These are phyloP conservation scores for Cochlearia excelsa DNA, from an alignment of 345 rosid genomes.

Conservation along the genomic window DNA sequence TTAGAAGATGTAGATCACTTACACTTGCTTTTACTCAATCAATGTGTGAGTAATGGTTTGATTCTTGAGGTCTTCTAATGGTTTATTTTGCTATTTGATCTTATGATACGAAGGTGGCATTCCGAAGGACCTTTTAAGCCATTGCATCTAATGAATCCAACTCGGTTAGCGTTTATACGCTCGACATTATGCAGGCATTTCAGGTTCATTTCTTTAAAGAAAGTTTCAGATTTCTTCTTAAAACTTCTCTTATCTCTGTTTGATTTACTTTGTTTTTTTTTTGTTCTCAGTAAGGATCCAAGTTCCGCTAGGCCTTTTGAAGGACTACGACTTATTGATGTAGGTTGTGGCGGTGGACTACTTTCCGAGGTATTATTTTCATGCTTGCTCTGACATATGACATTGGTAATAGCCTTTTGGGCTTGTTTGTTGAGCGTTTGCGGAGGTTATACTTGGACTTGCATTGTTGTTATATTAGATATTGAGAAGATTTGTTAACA, in stretches of 20 bases:
- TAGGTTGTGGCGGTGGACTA: slow-evolving; percentile 96
- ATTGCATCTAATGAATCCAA: no score
- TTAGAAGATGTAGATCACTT: neutral
- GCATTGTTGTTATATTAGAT: slow-evolving; percentile 6
- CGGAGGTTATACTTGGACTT: slow-evolving; percentile 3
- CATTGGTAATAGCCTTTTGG: neutral
- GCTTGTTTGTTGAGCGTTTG: slow-evolving; percentile 9
- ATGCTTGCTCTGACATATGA: no score
- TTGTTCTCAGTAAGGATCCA: slow-evolving; percentile 63
- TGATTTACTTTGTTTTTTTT: slow-evolving; percentile 12
- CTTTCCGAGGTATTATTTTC: slow-evolving; percentile 70
- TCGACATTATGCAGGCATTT: neutral
- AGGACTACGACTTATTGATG: slow-evolving; percentile 70
- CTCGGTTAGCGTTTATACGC: no score
- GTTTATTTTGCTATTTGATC: neutral
- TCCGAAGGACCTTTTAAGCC: no score
- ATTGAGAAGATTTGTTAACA: slow-evolving; percentile 11
- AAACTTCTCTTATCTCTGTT: neutral
- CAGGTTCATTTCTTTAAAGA: slow-evolving; percentile 37
- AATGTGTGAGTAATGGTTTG: neutral
- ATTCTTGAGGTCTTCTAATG: neutral
- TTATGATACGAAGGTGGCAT: neutral
- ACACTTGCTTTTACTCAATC: neutral
- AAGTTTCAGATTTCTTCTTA: neutral
- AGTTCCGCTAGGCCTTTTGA: slow-evolving; percentile 67